Evolutionary conservation across 179 eudicot species (phyloP).

Genomic region (Corrigiola litoralis): DNA sequence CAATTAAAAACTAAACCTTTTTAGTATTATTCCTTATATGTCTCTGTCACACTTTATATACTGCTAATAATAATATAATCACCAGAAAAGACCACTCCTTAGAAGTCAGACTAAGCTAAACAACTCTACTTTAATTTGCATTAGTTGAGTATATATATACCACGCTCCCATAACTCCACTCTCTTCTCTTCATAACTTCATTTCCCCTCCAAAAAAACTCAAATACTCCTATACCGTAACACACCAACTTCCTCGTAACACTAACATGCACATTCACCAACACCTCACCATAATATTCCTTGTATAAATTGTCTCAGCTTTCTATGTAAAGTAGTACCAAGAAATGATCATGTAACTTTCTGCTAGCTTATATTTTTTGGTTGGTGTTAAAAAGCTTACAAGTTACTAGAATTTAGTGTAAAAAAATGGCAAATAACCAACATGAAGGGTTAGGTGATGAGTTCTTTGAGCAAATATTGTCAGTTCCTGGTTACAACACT

Average conservation of each 20-base stretch:
- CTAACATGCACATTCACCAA: constrained; percentile 14
- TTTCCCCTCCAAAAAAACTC: neutral
- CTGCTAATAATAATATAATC: constrained; percentile 2
- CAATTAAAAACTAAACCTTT: constrained; percentile 9
- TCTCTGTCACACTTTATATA: constrained; percentile 18
- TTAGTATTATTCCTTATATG: constrained; percentile 20
- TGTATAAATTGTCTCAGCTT: neutral
- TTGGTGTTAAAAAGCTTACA: too few relatives aligned
- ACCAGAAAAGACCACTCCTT: constrained; percentile 12
- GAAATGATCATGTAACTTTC: constrained; percentile 3
- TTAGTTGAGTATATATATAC: too few relatives aligned
- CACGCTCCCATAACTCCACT: neutral
- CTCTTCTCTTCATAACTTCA: neutral
- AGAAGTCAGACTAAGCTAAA: constrained; percentile 15
- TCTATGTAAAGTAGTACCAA: neutral
- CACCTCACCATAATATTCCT: constrained; percentile 8
- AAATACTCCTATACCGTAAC: neutral
- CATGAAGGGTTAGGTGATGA: constrained; percentile 37
- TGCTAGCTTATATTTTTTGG: neutral
- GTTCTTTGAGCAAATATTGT: constrained; percentile 42
- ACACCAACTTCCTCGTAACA: constrained; percentile 6
- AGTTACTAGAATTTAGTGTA: neutral
- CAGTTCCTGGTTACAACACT: constrained; percentile 31
- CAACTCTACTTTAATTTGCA: neutral
- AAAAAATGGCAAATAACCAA: constrained; percentile 37